These are phyloP conservation scores for Colletotrichum sidae DNA, from an alignment of 2,329 filamentous ascomycete genomes.

Conservation along the genomic window DNA sequence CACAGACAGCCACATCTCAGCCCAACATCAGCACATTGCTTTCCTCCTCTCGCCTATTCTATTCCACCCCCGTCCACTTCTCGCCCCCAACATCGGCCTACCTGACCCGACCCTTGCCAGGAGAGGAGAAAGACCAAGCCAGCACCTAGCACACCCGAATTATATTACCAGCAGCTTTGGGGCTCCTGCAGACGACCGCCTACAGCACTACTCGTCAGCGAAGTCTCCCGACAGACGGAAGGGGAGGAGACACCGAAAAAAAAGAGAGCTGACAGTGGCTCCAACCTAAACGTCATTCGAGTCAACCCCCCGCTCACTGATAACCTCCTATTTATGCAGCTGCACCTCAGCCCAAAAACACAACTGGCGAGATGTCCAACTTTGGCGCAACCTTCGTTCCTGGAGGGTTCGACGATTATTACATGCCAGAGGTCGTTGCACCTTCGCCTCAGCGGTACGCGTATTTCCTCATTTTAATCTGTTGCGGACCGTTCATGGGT, in stretches of 20 bases:
- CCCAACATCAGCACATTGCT: background rate
- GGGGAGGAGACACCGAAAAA: background rate
- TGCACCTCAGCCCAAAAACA: constrained; percentile 45
- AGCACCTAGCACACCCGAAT: constrained; percentile 14
- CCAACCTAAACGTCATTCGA: constrained; percentile 40
- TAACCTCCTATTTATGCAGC: constrained; percentile 46
- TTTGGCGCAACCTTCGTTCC: constrained; percentile 70
- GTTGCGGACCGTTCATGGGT: constrained; percentile 33
- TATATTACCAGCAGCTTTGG: constrained; percentile 2
- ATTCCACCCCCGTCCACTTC: constrained; percentile 1
- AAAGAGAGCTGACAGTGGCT: constrained; percentile 28
- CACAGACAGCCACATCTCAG: constrained; percentile 20
- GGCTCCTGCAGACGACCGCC: constrained; percentile 21
- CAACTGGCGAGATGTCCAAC: constrained; percentile 56
- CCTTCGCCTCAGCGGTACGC: constrained; percentile 69
- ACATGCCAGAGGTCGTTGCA: constrained; percentile 70
- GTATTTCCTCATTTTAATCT: constrained; percentile 34
- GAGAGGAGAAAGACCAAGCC: constrained; percentile 24
- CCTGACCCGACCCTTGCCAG: constrained; percentile 19
- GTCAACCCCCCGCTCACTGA: constrained; percentile 40
- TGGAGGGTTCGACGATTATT: constrained; percentile 69
- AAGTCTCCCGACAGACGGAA: constrained; percentile 3
- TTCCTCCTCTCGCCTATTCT: constrained; percentile 8
- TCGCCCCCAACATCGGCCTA: background rate
- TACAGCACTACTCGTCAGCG: constrained; percentile 22